These are phyloP conservation scores for Coffea eugenioides DNA, from an alignment of 257 asterid genomes.

Conservation along the genomic window DNA sequence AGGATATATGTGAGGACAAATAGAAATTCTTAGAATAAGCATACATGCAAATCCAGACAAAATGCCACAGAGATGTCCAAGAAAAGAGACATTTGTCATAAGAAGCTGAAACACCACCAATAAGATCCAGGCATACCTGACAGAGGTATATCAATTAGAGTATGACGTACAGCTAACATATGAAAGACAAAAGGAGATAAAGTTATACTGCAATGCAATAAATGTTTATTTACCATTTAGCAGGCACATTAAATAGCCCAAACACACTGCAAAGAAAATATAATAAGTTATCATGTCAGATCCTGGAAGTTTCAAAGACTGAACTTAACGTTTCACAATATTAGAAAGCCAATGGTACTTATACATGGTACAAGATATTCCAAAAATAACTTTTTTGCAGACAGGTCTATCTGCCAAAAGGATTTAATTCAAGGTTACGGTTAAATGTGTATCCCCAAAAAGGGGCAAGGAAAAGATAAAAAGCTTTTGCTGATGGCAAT, in stretches of 20 bases:
- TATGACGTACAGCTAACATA: background rate
- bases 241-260: constrained; percentile 95
- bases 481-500: background rate
- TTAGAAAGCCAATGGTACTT: background rate
- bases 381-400: background rate
- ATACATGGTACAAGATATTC: background rate
- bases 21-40: constrained; percentile 23
- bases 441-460: background rate
- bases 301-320: background rate
- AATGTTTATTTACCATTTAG: constrained; percentile 60
- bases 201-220: background rate
- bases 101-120: constrained; percentile 80
- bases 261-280: constrained; percentile 63
- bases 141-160: constrained; percentile 15
- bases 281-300: constrained; percentile 16
- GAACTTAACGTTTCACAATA: background rate
- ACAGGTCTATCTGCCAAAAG: background rate
- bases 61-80: constrained; percentile 62
- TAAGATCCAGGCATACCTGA: constrained; percentile 80
- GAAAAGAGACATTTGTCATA: constrained; percentile 82
- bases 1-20: background rate
- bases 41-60: constrained; percentile 87
- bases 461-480: background rate
- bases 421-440: background rate
- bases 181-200: constrained; percentile 11